These are phyloP conservation scores for Zygoascus meyerae DNA, from an alignment of 1,139 yeast genomes.

Conservation along the genomic window DNA sequence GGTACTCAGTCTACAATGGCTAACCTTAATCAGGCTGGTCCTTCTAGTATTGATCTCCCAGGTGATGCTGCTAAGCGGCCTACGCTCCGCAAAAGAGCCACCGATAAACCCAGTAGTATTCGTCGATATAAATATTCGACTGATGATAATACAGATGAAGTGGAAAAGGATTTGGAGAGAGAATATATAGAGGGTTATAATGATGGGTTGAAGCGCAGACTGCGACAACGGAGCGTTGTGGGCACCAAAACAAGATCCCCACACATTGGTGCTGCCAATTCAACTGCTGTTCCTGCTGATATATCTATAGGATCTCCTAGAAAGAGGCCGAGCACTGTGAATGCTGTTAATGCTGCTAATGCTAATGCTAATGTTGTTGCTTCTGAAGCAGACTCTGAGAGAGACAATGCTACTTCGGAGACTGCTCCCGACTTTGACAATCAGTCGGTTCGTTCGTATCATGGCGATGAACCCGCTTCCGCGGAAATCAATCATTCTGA, in stretches of 20 bases:
- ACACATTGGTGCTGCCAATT: neutral
- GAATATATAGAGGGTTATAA: slow-evolving; percentile 67
- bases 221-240: slow-evolving; percentile 19
- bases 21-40: too few species aligned
- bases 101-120: slow-evolving; percentile 7
- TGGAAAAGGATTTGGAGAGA: slow-evolving; percentile 52
- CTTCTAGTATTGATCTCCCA: too few species aligned
- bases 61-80: too few species aligned
- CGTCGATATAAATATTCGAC: slow-evolving; percentile 37
- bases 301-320: neutral
- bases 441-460: slow-evolving; percentile 8
- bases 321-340: too few species aligned
- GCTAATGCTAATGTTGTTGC: neutral
- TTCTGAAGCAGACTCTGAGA: neutral
- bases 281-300: neutral
- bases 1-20: too few species aligned
- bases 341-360: too few species aligned
- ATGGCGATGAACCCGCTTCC: slow-evolving; percentile 18
- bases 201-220: slow-evolving; percentile 48
- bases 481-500: slow-evolving; percentile 15
- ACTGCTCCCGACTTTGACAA: neutral
- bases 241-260: neutral
- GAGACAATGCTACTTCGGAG: neutral
- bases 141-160: slow-evolving; percentile 67
- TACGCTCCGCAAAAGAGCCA: neutral